A percentile compares a stretch with the other conserved stretches of the same genome.
Evolutionary conservation across 2,329 filamentous ascomycete species (phyloP).

Genomic region (Aspergillus calidoustus): DNA sequence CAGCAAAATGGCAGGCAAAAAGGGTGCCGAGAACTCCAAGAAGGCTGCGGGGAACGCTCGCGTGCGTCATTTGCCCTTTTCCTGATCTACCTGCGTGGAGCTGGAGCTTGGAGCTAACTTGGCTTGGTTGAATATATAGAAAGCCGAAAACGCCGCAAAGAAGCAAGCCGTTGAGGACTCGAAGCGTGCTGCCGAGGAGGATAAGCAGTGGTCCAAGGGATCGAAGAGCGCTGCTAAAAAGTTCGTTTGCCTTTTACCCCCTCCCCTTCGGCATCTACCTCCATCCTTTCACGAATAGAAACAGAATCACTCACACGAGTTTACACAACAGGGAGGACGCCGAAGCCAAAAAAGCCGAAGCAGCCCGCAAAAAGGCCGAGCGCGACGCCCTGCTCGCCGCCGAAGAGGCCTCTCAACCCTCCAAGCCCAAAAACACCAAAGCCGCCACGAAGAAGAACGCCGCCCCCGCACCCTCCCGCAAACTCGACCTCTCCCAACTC

Average conservation of each 20-base stretch:
- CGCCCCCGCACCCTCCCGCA: conserved; percentile 11
- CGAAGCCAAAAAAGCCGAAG: conserved; percentile 80
- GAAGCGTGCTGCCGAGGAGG: conserved; percentile 70
- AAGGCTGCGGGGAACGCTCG: conserved; percentile 84
- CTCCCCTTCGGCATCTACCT: neutral
- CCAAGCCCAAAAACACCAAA: conserved; percentile 64
- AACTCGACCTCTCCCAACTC: conserved; percentile 74
- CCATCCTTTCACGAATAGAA: neutral
- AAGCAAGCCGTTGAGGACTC: conserved; percentile 75
- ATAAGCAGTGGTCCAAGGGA: conserved; percentile 81
- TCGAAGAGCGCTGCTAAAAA: conserved; percentile 85
- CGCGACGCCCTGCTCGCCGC: conserved; percentile 79
- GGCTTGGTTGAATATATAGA: conserved; percentile 54
- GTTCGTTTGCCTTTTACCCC: conserved; percentile 56
- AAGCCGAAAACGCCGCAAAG: conserved; percentile 81
- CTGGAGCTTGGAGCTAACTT: neutral
- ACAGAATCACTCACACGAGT: neutral
- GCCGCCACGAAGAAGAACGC: conserved; percentile 54
- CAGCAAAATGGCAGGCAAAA: conserved; percentile 72
- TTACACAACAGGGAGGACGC: conserved; percentile 71
- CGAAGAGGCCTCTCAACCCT: conserved; percentile 73
- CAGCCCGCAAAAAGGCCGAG: conserved; percentile 88
- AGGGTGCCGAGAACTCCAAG: conserved; percentile 75
- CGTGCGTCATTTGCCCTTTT: conserved; percentile 35
- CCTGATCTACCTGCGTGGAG: conserved; percentile 28